phyloP scores from a whole-genome alignment of 1,139 yeast species.

The Candida neerlandica region DNA sequence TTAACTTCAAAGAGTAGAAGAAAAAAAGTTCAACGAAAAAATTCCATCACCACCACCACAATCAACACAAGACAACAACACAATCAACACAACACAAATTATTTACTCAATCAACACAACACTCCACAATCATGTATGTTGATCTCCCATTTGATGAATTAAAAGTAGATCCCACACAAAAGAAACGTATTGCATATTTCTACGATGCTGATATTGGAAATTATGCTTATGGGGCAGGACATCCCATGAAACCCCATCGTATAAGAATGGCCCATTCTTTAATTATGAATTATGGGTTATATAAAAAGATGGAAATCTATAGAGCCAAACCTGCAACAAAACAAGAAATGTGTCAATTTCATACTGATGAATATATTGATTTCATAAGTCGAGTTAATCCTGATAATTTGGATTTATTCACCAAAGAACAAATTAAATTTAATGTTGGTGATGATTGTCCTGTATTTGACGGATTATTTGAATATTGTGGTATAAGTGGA shows the following conservation, averaged over 20 bases:
- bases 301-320: constrained; percentile 96
- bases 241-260: constrained; percentile 98
- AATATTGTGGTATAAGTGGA: constrained; percentile 82
- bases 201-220: constrained; percentile 87
- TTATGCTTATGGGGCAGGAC: constrained; percentile 97
- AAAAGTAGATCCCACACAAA: constrained; percentile 40
- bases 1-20: background rate
- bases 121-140: constrained; percentile 33
- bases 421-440: constrained; percentile 90
- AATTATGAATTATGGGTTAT: constrained; percentile 95
- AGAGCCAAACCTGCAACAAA: constrained; percentile 97
- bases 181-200: constrained; percentile 50
- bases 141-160: constrained; percentile 52
- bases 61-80: background rate
- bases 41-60: background rate
- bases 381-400: constrained; percentile 92
- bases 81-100: background rate
- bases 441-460: constrained; percentile 99
- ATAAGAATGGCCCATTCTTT: constrained; percentile 98
- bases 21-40: background rate
- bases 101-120: background rate
- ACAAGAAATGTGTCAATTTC: constrained; percentile 98
- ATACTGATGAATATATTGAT: constrained; percentile 96
- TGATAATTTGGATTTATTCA: constrained; percentile 87
- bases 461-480: constrained; percentile 91